Percentiles rank a stretch among this genome's conserved stretches.
Conservation (phyloP, 768 basidiomycete genomes). For the Kondoa subrosea region DNA sequence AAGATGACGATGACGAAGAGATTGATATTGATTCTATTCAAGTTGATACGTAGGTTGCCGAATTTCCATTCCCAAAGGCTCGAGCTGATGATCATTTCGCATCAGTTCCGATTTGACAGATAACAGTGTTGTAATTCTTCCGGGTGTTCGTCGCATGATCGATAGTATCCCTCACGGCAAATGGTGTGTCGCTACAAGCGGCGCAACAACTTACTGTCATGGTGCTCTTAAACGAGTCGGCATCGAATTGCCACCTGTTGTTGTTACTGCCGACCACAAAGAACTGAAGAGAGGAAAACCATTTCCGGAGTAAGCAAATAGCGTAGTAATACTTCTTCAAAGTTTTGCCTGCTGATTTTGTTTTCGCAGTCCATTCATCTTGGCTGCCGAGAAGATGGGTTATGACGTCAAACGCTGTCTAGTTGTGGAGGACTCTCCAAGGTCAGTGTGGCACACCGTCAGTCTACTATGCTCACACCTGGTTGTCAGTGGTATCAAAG, state of each 20-base stretch:
- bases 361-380: conserved; percentile 31
- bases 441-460: too few species aligned
- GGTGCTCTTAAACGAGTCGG: conserved; percentile 58
- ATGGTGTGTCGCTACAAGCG: conserved; percentile 58
- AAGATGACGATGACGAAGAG: conserved; percentile 34
- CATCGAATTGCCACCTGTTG: conserved; percentile 49
- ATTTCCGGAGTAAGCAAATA: conserved; percentile 25
- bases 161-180: conserved; percentile 48
- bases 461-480: too few species aligned
- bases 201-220: conserved; percentile 39
- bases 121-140: conserved; percentile 44
- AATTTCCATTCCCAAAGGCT: neutral
- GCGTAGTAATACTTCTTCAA: neutral
- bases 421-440: conserved; percentile 34
- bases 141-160: conserved; percentile 51
- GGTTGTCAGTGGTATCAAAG: conserved; percentile 25
- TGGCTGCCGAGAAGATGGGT: conserved; percentile 33
- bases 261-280: conserved; percentile 60
- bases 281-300: conserved; percentile 43
- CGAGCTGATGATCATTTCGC: neutral
- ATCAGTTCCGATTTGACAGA: conserved; percentile 33
- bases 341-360: neutral
- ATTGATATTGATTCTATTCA: conserved; percentile 45
- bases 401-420: conserved; percentile 37
- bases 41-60: conserved; percentile 37